phyloP scores from a whole-genome alignment of 441 rosid genomes.

The Iberis amara region DNA sequence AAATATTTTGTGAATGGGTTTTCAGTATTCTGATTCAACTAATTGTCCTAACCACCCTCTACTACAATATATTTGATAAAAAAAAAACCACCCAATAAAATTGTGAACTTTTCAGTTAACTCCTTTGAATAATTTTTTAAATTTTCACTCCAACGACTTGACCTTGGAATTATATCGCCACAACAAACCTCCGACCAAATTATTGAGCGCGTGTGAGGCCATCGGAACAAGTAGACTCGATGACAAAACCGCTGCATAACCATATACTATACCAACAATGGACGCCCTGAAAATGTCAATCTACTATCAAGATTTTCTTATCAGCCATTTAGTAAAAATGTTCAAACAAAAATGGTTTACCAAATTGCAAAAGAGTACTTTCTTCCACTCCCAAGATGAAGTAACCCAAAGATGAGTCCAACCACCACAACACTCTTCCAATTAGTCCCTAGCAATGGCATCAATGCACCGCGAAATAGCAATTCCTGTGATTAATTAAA shows the following conservation, averaged over 20 bases:
- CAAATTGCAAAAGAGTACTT: conserved; percentile 81
- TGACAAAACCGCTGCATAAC: conserved; percentile 59
- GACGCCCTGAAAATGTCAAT: conserved; percentile 58
- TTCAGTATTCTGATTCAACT: too few species aligned
- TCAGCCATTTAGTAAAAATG: conserved; percentile 5
- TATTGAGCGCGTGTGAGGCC: conserved; percentile 78
- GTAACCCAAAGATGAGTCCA: conserved; percentile 61
- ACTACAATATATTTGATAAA: neutral
- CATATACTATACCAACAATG: conserved; percentile 64
- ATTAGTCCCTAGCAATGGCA: conserved; percentile 66
- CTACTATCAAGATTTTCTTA: conserved; percentile 2
- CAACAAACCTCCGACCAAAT: conserved; percentile 63
- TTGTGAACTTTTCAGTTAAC: neutral
- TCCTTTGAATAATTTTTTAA: neutral
- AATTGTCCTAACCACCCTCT: neutral
- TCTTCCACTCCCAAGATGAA: conserved; percentile 78
- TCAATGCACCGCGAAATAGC: conserved; percentile 67
- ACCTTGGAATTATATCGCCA: conserved; percentile 58
- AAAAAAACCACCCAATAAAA: neutral
- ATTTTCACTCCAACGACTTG: conserved; percentile 26
- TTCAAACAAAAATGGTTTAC: conserved; percentile 34
- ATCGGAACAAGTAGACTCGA: conserved; percentile 65
- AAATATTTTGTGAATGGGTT: too few species aligned
- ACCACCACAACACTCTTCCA: conserved; percentile 52
- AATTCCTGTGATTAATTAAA: conserved; percentile 52